Evolutionary conservation across 345 rosid genomes (phyloP).

Genomic region (Eucalyptus leucophloia): DNA sequence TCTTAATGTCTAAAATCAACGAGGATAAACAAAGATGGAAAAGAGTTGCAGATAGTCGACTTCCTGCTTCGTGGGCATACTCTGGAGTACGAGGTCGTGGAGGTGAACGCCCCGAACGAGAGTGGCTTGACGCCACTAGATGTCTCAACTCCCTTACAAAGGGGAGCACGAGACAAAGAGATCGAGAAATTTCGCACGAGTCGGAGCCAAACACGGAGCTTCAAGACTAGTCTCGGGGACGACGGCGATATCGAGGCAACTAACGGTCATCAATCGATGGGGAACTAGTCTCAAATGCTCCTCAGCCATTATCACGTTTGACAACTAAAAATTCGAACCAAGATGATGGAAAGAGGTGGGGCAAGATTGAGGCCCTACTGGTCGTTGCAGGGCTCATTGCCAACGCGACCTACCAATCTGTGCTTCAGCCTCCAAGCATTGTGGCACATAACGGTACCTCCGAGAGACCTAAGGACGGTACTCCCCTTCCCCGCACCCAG

Average conservation of each 20-base stretch:
- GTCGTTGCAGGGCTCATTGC: background rate
- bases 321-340: fast-evolving
- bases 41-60: background rate
- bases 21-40: background rate
- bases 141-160: background rate
- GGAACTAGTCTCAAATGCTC: background rate
- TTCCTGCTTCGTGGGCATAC: background rate
- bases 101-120: fast-evolving
- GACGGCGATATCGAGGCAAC: background rate
- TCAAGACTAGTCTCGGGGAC: background rate
- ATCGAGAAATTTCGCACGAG: fast-evolving
- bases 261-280: fast-evolving
- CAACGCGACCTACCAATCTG: background rate
- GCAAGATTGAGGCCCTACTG: fast-evolving
- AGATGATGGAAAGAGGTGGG: background rate
- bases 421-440: background rate
- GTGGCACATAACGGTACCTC: fast-evolving
- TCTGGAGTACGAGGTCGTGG: background rate
- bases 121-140: background rate
- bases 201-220: fast-evolving
- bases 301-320: fast-evolving
- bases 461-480: fast-evolving
- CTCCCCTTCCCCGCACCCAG: fast-evolving
- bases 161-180: background rate
- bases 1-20: too few relatives aligned